Conservation (phyloP, 2,329 filamentous ascomycete genomes). For the Tolypocladium sp. region DNA sequence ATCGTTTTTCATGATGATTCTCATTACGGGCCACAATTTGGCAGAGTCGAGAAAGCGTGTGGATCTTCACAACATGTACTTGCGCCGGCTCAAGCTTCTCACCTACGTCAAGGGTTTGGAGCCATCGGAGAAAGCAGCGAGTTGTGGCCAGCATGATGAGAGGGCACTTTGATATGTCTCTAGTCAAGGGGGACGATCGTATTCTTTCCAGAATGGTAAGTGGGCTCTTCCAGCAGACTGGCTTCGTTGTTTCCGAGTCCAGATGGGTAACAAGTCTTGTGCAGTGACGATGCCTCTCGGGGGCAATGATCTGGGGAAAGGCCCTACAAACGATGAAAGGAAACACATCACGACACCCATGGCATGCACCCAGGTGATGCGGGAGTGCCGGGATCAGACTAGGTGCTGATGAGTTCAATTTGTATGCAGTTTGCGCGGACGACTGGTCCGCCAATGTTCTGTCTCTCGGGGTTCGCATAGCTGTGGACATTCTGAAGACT, state of each 20-base stretch:
- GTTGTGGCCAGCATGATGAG: not conserved
- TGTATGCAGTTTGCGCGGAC: not conserved
- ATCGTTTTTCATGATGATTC: constrained; percentile 16
- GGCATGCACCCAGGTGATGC: not conserved
- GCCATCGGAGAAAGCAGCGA: not conserved
- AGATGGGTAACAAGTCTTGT: not conserved
- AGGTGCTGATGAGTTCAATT: constrained; percentile 7
- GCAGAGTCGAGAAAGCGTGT: constrained; percentile 9
- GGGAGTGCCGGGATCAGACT: no score
- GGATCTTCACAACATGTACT: constrained; percentile 25
- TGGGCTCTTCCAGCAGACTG: not conserved
- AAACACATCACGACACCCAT: not conserved
- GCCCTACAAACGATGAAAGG: not conserved
- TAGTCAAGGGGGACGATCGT: no score
- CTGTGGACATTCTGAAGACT: not conserved
- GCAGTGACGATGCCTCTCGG: not conserved
- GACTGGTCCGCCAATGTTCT: not conserved
- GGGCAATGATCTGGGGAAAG: not conserved
- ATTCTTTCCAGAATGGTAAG: not conserved
- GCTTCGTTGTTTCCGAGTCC: not conserved
- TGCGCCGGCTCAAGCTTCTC: constrained; percentile 26
- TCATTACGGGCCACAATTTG: constrained; percentile 13
- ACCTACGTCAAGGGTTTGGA: constrained; percentile 25
- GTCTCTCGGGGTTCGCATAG: not conserved
- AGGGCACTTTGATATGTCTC: not conserved